Percentiles rank a stretch among this genome's conserved stretches.
Evolutionary conservation across 2,329 filamentous ascomycete species (phyloP).

Genomic region (Aspergillus hiratsukae): DNA sequence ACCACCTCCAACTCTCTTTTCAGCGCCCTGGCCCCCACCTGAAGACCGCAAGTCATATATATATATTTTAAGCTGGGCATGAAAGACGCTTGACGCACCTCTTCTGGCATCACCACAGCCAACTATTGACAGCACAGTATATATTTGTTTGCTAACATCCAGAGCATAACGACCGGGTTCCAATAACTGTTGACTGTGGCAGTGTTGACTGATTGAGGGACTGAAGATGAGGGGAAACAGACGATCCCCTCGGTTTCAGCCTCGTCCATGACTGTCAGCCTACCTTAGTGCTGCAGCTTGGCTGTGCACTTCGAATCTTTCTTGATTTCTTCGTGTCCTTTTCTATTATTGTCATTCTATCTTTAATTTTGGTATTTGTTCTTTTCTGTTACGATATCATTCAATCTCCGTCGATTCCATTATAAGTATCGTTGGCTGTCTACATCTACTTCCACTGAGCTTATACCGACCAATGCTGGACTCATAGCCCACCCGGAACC

Average conservation of each 20-base stretch:
- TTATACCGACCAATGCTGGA: background rate
- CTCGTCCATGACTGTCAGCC: background rate
- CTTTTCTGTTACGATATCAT: background rate
- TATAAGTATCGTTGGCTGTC: background rate
- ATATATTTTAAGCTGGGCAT: too few relatives aligned
- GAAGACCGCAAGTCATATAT: too few relatives aligned
- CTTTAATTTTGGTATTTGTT: background rate
- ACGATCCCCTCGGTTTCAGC: background rate
- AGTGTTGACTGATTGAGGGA: background rate
- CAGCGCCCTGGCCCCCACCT: too few relatives aligned
- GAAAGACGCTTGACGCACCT: too few relatives aligned
- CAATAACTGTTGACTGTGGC: background rate
- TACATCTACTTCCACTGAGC: background rate
- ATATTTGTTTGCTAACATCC: too few relatives aligned
- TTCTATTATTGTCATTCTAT: background rate
- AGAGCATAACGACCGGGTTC: too few relatives aligned
- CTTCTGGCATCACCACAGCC: too few relatives aligned
- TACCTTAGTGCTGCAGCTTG: background rate
- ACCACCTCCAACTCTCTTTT: too few relatives aligned
- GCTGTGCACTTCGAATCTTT: background rate
- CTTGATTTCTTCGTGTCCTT: background rate
- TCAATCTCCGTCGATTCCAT: background rate
- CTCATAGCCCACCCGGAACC: background rate
- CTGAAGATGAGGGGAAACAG: background rate
- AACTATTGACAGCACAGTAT: too few relatives aligned